Evolutionary conservation across 2,329 filamentous ascomycete species (phyloP), one percentile per base, ranked within the genome.

Genomic region (Trichoderma atroviride): DNA sequence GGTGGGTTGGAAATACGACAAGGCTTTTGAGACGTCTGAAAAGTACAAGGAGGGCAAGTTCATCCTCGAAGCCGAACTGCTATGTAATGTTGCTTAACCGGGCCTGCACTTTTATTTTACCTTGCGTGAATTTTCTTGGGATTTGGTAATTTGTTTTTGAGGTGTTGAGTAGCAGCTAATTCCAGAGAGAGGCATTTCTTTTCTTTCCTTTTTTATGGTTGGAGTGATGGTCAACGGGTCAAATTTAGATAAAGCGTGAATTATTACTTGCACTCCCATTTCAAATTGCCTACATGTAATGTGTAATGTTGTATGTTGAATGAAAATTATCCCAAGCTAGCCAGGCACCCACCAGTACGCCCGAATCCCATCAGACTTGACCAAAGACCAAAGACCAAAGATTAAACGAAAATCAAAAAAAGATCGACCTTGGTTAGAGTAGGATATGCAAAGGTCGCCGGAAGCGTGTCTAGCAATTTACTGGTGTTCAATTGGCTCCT

Each of bases 1-100:
- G 35, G 96, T 99, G 65, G 96, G 96, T 43, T 99, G 96, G 96
- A 98, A 97, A 81, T 99, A 99, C 79, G 96, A 99, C 81, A 97
- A 96, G 83, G 96, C 96, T 1, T 98, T 92, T 79, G 96, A 99
- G 83, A 81, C 84, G 40, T 90, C 87, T 73, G 95, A 99, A 86
- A 97, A 97, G 83, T 99, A 99, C 83, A 99, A 99, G 84, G 96
- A 99, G 85, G 94, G 94, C 68, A 99, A 98, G 83, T 98, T 92
- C 79, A 99, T 99, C 70, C 86, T 99, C 69, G 95, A 98, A 84
- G 92, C 92, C 37, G 94, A 97, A 83, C 82, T 97, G 72, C 85
- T 98, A 50, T 95, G 92, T 80, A 90, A 89, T 74, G 94, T 97
- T 71, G 87, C 84, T 75, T 89, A 77, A 61, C 10, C 10, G 35